These are phyloP conservation scores for Wickerhamiella slavikovae DNA, from an alignment of 805 yeast genomes.

Conservation along the genomic window DNA sequence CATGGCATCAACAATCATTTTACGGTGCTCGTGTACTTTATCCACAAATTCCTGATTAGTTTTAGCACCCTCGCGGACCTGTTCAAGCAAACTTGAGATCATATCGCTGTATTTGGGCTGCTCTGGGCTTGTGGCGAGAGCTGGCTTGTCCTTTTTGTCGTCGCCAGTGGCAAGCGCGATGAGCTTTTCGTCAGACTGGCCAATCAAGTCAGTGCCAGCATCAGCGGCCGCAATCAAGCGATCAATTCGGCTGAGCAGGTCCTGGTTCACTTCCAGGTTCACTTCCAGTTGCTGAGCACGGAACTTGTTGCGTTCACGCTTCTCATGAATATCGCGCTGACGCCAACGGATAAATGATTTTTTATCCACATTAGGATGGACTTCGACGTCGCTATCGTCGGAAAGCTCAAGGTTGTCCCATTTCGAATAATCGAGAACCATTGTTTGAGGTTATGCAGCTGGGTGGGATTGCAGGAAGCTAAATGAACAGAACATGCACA, in stretches of 20 bases:
- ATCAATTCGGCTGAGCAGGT: constrained; percentile 56
- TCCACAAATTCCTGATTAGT: constrained; percentile 16
- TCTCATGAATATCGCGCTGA: constrained; percentile 91
- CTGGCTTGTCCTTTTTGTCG: constrained; percentile 13
- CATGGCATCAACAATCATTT: constrained; percentile 28
- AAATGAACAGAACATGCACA: no score
- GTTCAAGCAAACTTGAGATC: constrained; percentile 78
- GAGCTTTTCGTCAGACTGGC: constrained; percentile 10
- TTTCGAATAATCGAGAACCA: constrained; percentile 87
- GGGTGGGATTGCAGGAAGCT: no score
- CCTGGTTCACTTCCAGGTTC: constrained; percentile 63
- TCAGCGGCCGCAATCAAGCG: constrained; percentile 27
- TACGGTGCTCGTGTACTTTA: constrained; percentile 37
- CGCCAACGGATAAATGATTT: constrained; percentile 85
- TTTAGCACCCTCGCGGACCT: constrained; percentile 40
- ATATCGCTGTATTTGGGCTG: constrained; percentile 59
- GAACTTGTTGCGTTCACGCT: constrained; percentile 58
- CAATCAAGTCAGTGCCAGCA: constrained; percentile 13
- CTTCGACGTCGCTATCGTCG: constrained; percentile 93
- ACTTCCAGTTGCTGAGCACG: constrained; percentile 59
- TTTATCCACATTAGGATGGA: constrained; percentile 95
- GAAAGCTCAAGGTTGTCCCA: constrained; percentile 95
- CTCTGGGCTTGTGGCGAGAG: constrained; percentile 13
- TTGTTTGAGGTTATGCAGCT: constrained; percentile 11
- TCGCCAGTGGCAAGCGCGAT: constrained; percentile 11